These are phyloP conservation scores for Withania somnifera DNA, from an alignment of 305 asterid species.

Conservation along the genomic window DNA sequence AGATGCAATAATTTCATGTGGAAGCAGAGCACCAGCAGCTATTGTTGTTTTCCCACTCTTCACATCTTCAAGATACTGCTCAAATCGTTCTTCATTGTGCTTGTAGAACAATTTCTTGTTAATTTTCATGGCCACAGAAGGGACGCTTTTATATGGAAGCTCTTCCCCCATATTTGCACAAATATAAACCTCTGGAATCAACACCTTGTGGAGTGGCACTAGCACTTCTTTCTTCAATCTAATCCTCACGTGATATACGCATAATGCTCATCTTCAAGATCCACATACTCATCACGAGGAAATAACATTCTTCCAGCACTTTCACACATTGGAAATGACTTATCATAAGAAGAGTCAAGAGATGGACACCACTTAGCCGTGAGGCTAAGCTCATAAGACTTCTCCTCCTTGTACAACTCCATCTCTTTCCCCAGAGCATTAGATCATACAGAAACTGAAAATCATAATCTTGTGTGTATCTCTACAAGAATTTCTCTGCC, in stretches of 20 bases:
- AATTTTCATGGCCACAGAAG: constrained; percentile 19
- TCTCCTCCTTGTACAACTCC: neutral
- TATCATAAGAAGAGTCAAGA: constrained; percentile 4
- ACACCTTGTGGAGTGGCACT: constrained; percentile 11
- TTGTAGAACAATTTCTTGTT: constrained; percentile 12
- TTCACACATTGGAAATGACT: neutral
- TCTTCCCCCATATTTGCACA: constrained; percentile 13
- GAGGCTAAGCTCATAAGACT: neutral
- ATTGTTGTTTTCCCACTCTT: constrained; percentile 15
- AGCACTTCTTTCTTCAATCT: neutral
- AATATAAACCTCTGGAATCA: constrained; percentile 24
- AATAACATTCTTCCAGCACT: neutral
- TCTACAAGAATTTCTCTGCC: neutral
- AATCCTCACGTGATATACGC: neutral
- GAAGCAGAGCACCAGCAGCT: constrained; percentile 21
- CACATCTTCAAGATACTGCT: constrained; percentile 15
- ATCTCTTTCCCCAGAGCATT: neutral
- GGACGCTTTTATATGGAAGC: constrained; percentile 16
- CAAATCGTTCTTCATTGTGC: constrained; percentile 17
- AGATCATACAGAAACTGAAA: neutral
- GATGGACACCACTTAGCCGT: constrained; percentile 2
- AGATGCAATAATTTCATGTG: constrained; percentile 14
- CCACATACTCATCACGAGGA: neutral
- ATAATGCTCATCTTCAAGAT: neutral
- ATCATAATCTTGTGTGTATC: neutral